phyloP scores from a whole-genome alignment of 2,329 filamentous ascomycete genomes.

The Helotiales sp. region DNA sequence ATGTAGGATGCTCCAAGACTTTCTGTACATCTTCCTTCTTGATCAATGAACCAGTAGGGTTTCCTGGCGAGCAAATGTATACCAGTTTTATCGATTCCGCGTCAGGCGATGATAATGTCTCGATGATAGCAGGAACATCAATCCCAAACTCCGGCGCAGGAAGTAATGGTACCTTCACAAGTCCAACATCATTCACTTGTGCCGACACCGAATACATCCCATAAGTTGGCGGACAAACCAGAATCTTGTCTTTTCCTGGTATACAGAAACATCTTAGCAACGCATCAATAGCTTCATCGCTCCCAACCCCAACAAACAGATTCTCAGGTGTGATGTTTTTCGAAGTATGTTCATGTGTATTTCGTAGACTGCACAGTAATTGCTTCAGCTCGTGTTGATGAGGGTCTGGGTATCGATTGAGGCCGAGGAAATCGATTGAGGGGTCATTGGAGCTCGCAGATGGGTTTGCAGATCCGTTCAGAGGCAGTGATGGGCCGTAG shows the following conservation, averaged over 20 bases:
- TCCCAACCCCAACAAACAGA: conserved; percentile 92
- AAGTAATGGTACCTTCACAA: conserved; percentile 84
- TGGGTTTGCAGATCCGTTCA: conserved; percentile 43
- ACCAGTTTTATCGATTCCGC: conserved; percentile 76
- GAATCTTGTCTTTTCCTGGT: conserved; percentile 83
- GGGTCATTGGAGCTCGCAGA: conserved; percentile 47
- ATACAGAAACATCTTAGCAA: conserved; percentile 90
- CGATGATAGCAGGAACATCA: conserved; percentile 67
- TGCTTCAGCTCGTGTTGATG: conserved; percentile 88
- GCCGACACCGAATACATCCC: conserved; percentile 98
- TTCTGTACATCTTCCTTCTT: conserved; percentile 70
- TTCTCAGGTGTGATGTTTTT: conserved; percentile 75
- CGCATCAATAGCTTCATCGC: conserved; percentile 95
- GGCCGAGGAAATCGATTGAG: conserved; percentile 72
- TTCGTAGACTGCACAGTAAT: conserved; percentile 82
- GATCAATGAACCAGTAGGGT: conserved; percentile 83
- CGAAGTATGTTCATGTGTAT: conserved; percentile 76
- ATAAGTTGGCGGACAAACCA: conserved; percentile 95
- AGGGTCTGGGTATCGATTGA: conserved; percentile 95
- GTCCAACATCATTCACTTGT: conserved; percentile 85
- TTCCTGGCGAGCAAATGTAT: conserved; percentile 93
- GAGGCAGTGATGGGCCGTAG: conserved; percentile 76
- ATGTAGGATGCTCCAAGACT: conserved; percentile 81
- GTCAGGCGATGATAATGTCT: conserved; percentile 56
- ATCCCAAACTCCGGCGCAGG: conserved; percentile 71